Conservation (phyloP, 2,329 filamentous ascomycete genomes). For the Fusarium xylarioides region DNA sequence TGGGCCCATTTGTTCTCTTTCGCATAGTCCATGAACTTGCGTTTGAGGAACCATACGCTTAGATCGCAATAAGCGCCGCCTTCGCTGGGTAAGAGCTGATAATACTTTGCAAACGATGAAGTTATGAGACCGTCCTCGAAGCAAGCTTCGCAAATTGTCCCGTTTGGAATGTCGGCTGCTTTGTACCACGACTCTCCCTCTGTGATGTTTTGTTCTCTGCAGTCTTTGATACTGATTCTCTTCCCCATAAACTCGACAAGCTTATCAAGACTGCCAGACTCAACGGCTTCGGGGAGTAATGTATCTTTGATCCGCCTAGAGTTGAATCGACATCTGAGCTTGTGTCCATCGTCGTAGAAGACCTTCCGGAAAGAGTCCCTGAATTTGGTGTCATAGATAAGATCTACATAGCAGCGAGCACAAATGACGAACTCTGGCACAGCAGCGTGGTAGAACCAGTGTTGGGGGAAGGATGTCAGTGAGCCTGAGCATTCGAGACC, state of each 20-base stretch:
- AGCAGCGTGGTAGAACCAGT: conserved; percentile 50
- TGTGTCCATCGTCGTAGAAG: conserved; percentile 35
- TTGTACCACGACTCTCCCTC: conserved; percentile 47
- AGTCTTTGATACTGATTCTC: conserved; percentile 31
- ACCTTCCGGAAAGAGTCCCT: conserved; percentile 39
- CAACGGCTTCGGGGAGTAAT: conserved; percentile 44
- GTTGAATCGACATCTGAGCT: conserved; percentile 49
- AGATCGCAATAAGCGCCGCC: conserved; percentile 45
- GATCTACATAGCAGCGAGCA: conserved; percentile 50
- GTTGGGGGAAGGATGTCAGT: conserved; percentile 42
- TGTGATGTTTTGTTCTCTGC: conserved; percentile 12
- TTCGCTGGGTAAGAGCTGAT: conserved; percentile 24
- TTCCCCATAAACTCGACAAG: conserved; percentile 45
- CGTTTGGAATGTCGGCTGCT: conserved; percentile 44
- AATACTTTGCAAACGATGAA: conserved; percentile 44
- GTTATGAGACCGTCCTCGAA: conserved; percentile 48
- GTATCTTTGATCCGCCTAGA: conserved; percentile 44
- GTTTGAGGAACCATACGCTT: conserved; percentile 43
- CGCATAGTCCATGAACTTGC: conserved; percentile 41
- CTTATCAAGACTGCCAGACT: conserved; percentile 40
- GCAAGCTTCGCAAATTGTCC: conserved; percentile 51
- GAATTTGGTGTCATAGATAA: conserved; percentile 47
- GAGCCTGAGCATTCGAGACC: conserved; percentile 41
- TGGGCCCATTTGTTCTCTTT: conserved; percentile 44
- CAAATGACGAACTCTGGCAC: conserved; percentile 49